phyloP scores from a whole-genome alignment of 768 basidiomycete species.

The Hysterangium stoloniferum region DNA sequence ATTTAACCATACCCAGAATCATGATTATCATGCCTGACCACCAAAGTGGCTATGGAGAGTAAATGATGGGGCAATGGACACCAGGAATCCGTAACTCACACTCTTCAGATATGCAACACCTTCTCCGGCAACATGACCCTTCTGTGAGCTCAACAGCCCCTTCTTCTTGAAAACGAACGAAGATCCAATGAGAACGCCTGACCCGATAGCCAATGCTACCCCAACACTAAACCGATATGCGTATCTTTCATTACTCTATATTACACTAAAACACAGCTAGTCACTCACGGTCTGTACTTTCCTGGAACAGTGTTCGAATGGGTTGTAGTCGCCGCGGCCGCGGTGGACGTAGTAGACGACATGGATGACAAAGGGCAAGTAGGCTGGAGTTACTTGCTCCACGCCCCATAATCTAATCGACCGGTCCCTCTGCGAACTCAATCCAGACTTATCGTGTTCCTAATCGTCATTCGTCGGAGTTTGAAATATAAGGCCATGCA shows the following conservation, averaged over 20 bases:
- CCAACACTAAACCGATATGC: slow-evolving; percentile 19
- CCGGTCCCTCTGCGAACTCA: no score
- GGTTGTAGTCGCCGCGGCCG: neutral
- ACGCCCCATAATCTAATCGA: no score
- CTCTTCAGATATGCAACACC: slow-evolving; percentile 26
- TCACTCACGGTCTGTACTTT: slow-evolving; percentile 12
- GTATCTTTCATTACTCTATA: neutral
- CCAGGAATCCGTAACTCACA: slow-evolving; percentile 16
- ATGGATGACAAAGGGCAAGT: neutral
- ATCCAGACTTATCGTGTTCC: no score
- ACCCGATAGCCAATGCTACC: slow-evolving; percentile 28
- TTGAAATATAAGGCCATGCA: no score
- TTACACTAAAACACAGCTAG: neutral
- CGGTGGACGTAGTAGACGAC: neutral
- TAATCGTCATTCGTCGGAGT: no score
- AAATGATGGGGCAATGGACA: neutral
- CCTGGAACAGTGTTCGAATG: slow-evolving; percentile 5
- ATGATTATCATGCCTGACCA: slow-evolving; percentile 43
- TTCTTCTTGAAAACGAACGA: slow-evolving; percentile 55
- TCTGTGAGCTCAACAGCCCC: slow-evolving; percentile 28
- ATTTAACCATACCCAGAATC: slow-evolving; percentile 14
- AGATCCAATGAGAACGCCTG: slow-evolving; percentile 42
- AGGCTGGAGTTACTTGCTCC: no score
- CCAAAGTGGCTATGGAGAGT: slow-evolving; percentile 31
- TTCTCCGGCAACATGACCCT: slow-evolving; percentile 25